Evolutionary conservation across 208 protist species (phyloP), one percentile per base, ranked within the genome.

Genomic region (Leishmania tarentolae): DNA sequence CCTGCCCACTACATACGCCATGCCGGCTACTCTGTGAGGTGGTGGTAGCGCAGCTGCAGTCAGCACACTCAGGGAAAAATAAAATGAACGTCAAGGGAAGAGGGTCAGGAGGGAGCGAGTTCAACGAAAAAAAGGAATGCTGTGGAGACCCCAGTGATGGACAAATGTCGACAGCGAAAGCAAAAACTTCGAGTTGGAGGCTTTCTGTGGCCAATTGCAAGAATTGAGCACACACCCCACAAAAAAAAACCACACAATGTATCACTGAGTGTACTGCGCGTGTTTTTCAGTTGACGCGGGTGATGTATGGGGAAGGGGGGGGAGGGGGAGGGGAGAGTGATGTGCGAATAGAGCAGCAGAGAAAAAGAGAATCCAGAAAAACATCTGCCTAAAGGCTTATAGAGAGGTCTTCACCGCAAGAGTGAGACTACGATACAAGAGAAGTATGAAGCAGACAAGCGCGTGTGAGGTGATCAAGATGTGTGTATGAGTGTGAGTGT

Each of bases 1-100:
- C 3, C 69, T 80, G 9, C 76, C 68, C 24, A 82, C 65, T 19
- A 70, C 17, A 37, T 21, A 66, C 44, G 78, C 15, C 78, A 83
- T 86, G 44, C 7, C 9, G 28, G 6, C 35, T 47, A 44, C 42
- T 28, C 28, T 3, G 44, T 13, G 21, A 52, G 42, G 68, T 53
- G 68, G 15, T 28, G 68, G 15, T 28, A 44, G 3, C 35, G 68
- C 68, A 4, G 21, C 68, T 11, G 37, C 40, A 13, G n/a, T 53
- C 11, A 21, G 68, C 44, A 31, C 68, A 53, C 7, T 0, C 19
- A 52, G 19, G 24, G 9, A 1, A 52, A 52, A 31, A 11, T 31
- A 52, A 46, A 17, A 50, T 21, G 28, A 73, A 37, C 21, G 15
- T 4, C 28, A n/a, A 50, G 13, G 4, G 68, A 19, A 47, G 3